Percentiles rank a stretch among this genome's conserved stretches.
Evolutionary conservation across 2,329 filamentous ascomycete genomes (phyloP).

Genomic region (Nothophoma quercina): DNA sequence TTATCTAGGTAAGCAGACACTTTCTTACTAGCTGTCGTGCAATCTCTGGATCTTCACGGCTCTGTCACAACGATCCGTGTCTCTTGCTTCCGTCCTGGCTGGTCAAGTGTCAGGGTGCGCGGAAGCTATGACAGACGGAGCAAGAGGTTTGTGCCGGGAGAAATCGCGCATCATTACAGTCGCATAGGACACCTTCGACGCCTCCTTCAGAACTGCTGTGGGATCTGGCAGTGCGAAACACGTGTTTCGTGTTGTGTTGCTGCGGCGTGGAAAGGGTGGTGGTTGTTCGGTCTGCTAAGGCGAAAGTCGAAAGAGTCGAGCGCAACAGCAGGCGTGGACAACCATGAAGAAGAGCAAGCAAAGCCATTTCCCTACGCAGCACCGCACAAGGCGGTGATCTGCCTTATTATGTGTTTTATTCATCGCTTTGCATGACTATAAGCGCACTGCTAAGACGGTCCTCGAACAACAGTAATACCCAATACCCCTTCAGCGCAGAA

Average conservation of each 20-base stretch:
- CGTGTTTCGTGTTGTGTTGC: not conserved
- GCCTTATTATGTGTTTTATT: not conserved
- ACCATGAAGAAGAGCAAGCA: constrained; percentile 6
- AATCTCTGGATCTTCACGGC: not conserved
- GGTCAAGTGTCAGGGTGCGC: too few species aligned
- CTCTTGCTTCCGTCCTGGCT: too few species aligned
- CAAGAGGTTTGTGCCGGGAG: not conserved
- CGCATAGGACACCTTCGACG: not conserved
- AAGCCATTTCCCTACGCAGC: not conserved
- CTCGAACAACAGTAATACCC: constrained; percentile 39
- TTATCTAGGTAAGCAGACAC: constrained; percentile 41
- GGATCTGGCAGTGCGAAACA: not conserved
- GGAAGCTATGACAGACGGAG: too few species aligned
- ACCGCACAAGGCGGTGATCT: not conserved
- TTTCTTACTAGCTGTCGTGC: not conserved
- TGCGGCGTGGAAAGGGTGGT: not conserved
- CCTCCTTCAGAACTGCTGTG: not conserved
- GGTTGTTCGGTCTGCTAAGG: not conserved
- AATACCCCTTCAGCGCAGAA: constrained; percentile 26
- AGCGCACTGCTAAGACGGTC: constrained; percentile 30
- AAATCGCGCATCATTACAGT: not conserved
- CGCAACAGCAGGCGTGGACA: constrained; percentile 3
- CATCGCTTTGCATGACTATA: not conserved
- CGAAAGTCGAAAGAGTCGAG: not conserved
- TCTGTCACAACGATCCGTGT: not conserved